phyloP scores from a whole-genome alignment of 1,284 basidiomycete species.

The Peniophora sp. region DNA sequence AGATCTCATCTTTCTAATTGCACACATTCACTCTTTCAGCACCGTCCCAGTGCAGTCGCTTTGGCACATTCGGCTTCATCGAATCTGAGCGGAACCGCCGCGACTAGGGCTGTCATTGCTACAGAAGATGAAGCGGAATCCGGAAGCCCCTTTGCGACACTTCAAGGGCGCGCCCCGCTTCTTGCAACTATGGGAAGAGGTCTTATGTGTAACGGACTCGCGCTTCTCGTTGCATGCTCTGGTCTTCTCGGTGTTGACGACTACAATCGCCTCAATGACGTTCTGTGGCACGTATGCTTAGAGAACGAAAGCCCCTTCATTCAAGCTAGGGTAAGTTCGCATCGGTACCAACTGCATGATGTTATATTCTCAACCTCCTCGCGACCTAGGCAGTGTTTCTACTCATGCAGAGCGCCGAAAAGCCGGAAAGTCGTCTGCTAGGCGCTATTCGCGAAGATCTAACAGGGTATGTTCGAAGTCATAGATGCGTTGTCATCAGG shows the following conservation, averaged over 20 bases:
- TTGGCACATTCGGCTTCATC: not conserved
- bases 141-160: not conserved
- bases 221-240: conserved; percentile 54
- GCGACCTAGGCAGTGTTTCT: conserved; percentile 65
- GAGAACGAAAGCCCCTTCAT: conserved; percentile 30
- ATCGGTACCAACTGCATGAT: not conserved
- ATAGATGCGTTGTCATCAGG: conserved; percentile 1
- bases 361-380: no score
- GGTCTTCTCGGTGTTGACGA: conserved; percentile 41
- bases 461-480: conserved; percentile 33
- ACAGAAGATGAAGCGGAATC: not conserved
- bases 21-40: not conserved
- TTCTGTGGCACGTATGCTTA: conserved; percentile 52
- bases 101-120: not conserved
- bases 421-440: conserved; percentile 36
- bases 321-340: conserved; percentile 42
- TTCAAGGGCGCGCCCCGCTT: conserved; percentile 26
- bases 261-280: conserved; percentile 36
- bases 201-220: conserved; percentile 37
- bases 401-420: conserved; percentile 67
- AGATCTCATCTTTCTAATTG: not conserved
- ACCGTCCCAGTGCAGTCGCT: not conserved
- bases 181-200: conserved; percentile 37
- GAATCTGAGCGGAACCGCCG: not conserved
- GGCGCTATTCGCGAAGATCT: conserved; percentile 47